Conservation (phyloP, 2,329 filamentous ascomycete genomes). For the Calcarisporium arbuscula region DNA sequence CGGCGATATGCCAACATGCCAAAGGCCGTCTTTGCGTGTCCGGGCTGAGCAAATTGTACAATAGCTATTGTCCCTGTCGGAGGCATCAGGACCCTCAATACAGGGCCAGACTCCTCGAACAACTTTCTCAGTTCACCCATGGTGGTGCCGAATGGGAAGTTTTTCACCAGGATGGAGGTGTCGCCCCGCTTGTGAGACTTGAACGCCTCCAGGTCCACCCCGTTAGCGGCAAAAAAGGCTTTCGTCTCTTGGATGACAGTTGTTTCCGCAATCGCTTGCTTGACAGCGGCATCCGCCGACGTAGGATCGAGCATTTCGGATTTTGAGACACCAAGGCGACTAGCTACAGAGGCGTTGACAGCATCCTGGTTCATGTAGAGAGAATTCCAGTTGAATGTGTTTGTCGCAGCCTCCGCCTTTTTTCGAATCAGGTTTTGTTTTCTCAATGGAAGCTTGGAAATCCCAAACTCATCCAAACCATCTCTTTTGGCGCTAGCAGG, state of each 20-base stretch:
- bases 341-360: constrained; percentile 83
- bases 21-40: constrained; percentile 79
- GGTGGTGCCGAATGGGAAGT: constrained; percentile 80
- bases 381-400: constrained; percentile 96
- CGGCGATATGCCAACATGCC: constrained; percentile 80
- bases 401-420: constrained; percentile 71
- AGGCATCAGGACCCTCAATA: constrained; percentile 82
- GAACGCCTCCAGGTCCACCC: constrained; percentile 88
- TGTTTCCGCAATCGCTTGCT: constrained; percentile 94
- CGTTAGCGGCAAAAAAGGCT: constrained; percentile 78
- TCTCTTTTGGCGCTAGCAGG: constrained; percentile 76
- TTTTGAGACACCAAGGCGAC: constrained; percentile 83
- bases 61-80: constrained; percentile 91
- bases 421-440: constrained; percentile 88
- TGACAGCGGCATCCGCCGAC: constrained; percentile 86
- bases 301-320: constrained; percentile 92
- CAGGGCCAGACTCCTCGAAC: constrained; percentile 79
- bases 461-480: constrained; percentile 77
- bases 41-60: constrained; percentile 74
- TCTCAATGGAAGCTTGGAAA: constrained; percentile 89
- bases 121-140: constrained; percentile 71
- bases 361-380: constrained; percentile 98
- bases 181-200: constrained; percentile 80
- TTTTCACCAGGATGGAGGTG: constrained; percentile 85
- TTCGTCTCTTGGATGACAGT: constrained; percentile 96